Evolutionary conservation across 23 red algal species (phyloP), one percentile per base, ranked within the genome.

Genomic region (Cyanidiococcus yangmingshanensis): DNA sequence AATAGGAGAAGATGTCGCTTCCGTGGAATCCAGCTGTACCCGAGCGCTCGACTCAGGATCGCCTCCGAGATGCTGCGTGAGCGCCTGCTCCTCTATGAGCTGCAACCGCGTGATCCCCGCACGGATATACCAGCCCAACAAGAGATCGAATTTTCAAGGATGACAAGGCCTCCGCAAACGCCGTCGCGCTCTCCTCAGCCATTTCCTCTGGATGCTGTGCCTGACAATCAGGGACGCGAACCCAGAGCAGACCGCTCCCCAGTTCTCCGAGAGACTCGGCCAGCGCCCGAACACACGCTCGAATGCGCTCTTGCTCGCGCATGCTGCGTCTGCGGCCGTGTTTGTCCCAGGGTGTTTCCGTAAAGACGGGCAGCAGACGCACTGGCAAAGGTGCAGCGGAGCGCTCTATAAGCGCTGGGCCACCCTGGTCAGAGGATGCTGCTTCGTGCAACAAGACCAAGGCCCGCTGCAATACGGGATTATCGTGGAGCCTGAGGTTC

Each of bases 401-500:
- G 45, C 21, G 12, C 12, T 7, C 12, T 15, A 7, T 21, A 15
- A 21, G 21, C 45, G 45, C 7, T 54, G 12, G 7, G 45, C 45
- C 45, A 7, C 12, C 45, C 7, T 54, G 12, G 45, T 7, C 12
- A 21, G 45, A 15, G 21, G 12, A 15, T 7, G 45, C 45, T 54
- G 12, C 45, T 21, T 54, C 45, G 7, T 21, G 7, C 12, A 21
- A 54, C 12, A 54, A 21, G 7, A 21, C 45, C 21, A 54, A 21
- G 7, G 45, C 45, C 21, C 7, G 3, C 27, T 32, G 3, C 27
- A 71, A 17, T 2, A 35, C 32, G 3, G 63, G 63, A 35, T 71
- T 71, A 30, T 71, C 63, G 32, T 71, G n/a, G n/a, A 71, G 63
- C n/a, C 63, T 25, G 3, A 71, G 32, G 27, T 71, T 71, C 27